Evolutionary conservation across 1,284 basidiomycete genomes (phyloP), one percentile per base, ranked within the genome.

Genomic region (Peniophora sp.): DNA sequence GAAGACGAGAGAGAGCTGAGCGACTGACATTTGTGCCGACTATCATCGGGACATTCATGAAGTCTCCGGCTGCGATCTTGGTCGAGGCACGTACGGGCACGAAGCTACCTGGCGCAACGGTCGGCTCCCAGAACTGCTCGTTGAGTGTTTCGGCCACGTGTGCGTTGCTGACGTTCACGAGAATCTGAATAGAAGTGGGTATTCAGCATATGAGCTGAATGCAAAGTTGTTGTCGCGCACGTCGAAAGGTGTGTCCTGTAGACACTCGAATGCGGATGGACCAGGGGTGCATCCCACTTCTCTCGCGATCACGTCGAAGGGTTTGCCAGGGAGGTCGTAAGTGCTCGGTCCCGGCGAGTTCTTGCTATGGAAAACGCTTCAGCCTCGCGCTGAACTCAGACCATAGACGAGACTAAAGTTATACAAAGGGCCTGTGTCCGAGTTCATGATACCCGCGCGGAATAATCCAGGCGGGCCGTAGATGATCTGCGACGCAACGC

Each of bases 81-180:
- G 60, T 55, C 0, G 79, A 83, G 1, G 78, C 76, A 27, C 74
- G 63, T 52, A 71, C 70, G 0, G 74, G 60, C 3, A 74, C 61
- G 47, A 83, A 69, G 57, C 78, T 82, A 0, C 77, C 77, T 0
- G 65, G 53, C 3, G 77, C 79, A 6, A 81, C 68, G 0, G 76
- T 59, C 0, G 80, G 80, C 55, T 83, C 67, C 81, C 81, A 83
- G 14, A 82, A 61, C 53, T 83, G 81, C 1, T 53, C 17, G 52
- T 82, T 81, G 23, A 83, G 58, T 1, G 73, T 74, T 2, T 62
- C 53, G 0, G 27, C 51, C 10, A 77, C 73, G 71, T 81, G 70
- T 0, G 55, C 48, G 53, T 81, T 80, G 47, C 72, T 77, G 49
- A 72, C 68, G 50, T 69, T 70, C 49, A 75, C 47, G 3, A 79